Conservation (phyloP, 345 rosid species). For the Syzygium aromaticum region DNA sequence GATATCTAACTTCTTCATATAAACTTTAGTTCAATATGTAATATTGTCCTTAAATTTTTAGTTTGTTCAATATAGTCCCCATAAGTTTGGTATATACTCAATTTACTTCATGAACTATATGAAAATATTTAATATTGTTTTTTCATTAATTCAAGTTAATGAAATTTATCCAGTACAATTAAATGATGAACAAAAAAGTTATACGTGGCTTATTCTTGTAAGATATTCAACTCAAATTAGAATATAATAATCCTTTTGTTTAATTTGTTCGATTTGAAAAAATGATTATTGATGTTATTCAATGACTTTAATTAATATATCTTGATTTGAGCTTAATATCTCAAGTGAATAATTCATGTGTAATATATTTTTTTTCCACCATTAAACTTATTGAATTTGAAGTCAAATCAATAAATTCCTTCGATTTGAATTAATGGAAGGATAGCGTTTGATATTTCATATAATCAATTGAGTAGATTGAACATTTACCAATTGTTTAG, state of each 20-base stretch:
- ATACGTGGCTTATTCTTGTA: neutral
- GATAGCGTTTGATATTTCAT: too few species aligned
- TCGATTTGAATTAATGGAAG: neutral
- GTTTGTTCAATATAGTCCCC: too few species aligned
- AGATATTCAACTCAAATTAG: neutral
- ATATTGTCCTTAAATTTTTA: too few species aligned
- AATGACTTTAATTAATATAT: neutral
- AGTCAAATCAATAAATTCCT: neutral
- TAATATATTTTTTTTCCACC: neutral
- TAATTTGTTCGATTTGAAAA: neutral
- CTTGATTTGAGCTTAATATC: neutral
- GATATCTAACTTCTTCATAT: too few species aligned
- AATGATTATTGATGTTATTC: neutral
- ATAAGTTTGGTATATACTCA: too few species aligned
- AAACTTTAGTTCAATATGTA: too few species aligned
- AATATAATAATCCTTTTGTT: neutral
- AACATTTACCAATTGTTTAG: neutral
- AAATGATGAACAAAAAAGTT: neutral
- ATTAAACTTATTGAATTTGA: neutral
- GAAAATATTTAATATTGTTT: neutral
- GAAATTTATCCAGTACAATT: neutral
- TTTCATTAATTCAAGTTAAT: neutral
- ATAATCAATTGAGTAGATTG: accelerated
- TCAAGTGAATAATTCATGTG: neutral
- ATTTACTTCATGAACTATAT: neutral